phyloP scores from a whole-genome alignment of 2,329 filamentous ascomycete species.

The Talaromyces funiculosus region DNA sequence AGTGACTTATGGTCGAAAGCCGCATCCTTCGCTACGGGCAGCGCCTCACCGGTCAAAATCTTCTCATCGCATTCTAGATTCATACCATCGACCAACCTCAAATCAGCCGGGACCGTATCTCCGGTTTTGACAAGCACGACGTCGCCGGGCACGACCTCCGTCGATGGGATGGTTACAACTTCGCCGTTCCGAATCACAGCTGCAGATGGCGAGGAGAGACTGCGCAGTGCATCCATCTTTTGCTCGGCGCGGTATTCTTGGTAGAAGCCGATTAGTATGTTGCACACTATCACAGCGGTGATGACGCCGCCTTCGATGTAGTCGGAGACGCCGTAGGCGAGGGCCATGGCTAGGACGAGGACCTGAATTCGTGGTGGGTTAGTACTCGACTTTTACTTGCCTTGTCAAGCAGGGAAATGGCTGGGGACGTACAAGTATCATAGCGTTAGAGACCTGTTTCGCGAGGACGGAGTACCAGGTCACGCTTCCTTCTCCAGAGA shows the following conservation, averaged over 20 bases:
- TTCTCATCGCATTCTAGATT: slow-evolving; percentile 70
- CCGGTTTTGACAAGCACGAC: slow-evolving; percentile 49
- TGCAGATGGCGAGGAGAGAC: slow-evolving; percentile 52
- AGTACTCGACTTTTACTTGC: neutral
- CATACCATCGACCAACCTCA: slow-evolving; percentile 53
- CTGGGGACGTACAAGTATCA: slow-evolving; percentile 43
- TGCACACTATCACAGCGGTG: slow-evolving; percentile 53
- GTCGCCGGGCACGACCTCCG: slow-evolving; percentile 57
- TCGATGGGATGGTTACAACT: slow-evolving; percentile 47
- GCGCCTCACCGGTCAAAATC: slow-evolving; percentile 56
- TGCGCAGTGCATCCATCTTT: slow-evolving; percentile 53
- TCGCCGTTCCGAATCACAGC: slow-evolving; percentile 53
- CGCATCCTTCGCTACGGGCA: slow-evolving; percentile 52
- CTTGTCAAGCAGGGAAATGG: neutral
- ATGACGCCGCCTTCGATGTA: slow-evolving; percentile 57
- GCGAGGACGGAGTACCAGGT: slow-evolving; percentile 46
- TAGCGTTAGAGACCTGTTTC: slow-evolving; percentile 51
- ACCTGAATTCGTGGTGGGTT: slow-evolving; percentile 45
- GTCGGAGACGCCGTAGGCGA: slow-evolving; percentile 51
- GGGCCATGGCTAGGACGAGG: slow-evolving; percentile 67
- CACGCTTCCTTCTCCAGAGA: slow-evolving; percentile 42
- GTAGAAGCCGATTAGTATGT: slow-evolving; percentile 54
- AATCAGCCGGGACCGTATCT: slow-evolving; percentile 55
- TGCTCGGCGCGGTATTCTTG: slow-evolving; percentile 57
- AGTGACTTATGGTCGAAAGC: slow-evolving; percentile 22